Conservation (phyloP, 495 filamentous ascomycete species). For the Penicillium paradoxum region DNA sequence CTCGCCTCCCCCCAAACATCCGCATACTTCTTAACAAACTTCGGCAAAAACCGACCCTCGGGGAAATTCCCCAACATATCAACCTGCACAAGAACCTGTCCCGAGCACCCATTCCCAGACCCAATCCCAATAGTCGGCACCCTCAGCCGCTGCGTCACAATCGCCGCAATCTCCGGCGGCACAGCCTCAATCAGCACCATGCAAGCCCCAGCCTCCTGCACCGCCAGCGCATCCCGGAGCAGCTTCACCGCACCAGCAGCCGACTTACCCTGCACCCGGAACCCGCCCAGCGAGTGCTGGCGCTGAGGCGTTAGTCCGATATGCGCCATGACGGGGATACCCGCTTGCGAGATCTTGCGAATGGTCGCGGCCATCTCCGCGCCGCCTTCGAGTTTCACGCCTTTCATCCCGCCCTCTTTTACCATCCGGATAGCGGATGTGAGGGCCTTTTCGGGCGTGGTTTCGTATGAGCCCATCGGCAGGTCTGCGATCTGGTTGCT, state of each 20-base stretch:
- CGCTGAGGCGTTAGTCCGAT: slow-evolving; percentile 92
- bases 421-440: slow-evolving; percentile 79
- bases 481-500: slow-evolving; percentile 75
- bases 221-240: slow-evolving; percentile 79
- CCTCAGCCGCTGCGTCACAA: slow-evolving; percentile 75
- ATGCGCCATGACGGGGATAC: slow-evolving; percentile 91
- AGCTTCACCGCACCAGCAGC: slow-evolving; percentile 63
- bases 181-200: slow-evolving; percentile 86
- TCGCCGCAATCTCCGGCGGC: slow-evolving; percentile 74
- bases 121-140: slow-evolving; percentile 98
- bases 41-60: slow-evolving; percentile 83
- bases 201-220: slow-evolving; percentile 87
- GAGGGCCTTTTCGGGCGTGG: slow-evolving; percentile 79
- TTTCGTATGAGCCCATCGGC: slow-evolving; percentile 96
- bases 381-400: slow-evolving; percentile 91
- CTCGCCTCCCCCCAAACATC: slow-evolving; percentile 84
- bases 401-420: slow-evolving; percentile 85
- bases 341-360: slow-evolving; percentile 73
- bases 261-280: slow-evolving; percentile 91
- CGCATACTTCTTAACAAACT: slow-evolving; percentile 95
- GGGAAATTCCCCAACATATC: slow-evolving; percentile 96
- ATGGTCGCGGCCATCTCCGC: slow-evolving; percentile 85
- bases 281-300: slow-evolving; percentile 86
- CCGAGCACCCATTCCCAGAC: slow-evolving; percentile 87
- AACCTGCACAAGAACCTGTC: slow-evolving; percentile 92